Base-by-base conservation (phyloP, 345 rosid genomes). In the Pugionium cornutum region DNA sequence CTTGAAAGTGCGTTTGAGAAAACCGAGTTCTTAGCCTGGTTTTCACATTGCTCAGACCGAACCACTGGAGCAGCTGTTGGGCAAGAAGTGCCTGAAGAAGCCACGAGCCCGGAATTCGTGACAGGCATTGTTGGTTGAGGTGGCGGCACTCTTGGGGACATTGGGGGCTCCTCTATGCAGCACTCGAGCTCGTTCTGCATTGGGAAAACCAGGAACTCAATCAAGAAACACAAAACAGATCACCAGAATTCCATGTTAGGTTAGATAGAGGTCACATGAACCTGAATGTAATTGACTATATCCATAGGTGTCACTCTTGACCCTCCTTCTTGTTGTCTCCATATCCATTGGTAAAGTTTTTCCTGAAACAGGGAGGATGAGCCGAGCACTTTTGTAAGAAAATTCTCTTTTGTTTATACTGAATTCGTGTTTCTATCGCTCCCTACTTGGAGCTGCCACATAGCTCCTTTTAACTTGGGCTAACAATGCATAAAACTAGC, bases 1-100 rank as follows among this genome's bases (percentile, higher is more conserved):
- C 96, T 88, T 30, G 97, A 91, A 32, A 91, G 75, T 0, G 96
- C 94, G 65, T 86, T 88, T 54, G 96, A 86, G 87, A 91, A 91
- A 28, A 88, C 86, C 26, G 84, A 72, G 79, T 82, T 91, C 79
- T 88, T 91, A 4, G 84, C 25, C 54, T 83, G 95, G 72, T 88
- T 94, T 66, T 88, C 89, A 60, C 75, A 68, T 27, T 83, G 87
- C 53, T 82, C 96, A 31, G 84, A 53, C 9, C 85, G 86, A 67
- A 64, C 66, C 28, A 76, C 84, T 56, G 71, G 88, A 60, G 62
- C 78, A 53, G 69, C 68, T 39, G 75, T 46, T 53, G 81, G 87
- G 56, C 70, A 82, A 64, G 88, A 79, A 0, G 89, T 59, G 32
- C 83, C 94, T 11, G 97, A 84, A 60, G 89, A 70, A 51, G 79